Evolutionary conservation across 140 eudicot species (phyloP).

Genomic region (Erigeron philadelphicus): DNA sequence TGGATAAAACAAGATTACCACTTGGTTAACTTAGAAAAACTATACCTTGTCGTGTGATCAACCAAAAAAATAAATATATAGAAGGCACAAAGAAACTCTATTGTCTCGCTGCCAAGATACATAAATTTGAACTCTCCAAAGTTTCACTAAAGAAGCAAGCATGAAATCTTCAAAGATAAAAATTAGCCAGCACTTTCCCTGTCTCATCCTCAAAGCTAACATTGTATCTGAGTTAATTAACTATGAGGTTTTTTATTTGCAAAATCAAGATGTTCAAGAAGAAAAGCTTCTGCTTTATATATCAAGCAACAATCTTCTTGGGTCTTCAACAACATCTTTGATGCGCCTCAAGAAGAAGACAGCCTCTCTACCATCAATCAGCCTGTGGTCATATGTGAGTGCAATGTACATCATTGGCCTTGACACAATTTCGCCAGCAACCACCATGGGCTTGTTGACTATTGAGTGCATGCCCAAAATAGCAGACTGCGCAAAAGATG

Average conservation of each 20-base stretch:
- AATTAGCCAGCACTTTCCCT: neutral
- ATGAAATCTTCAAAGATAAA: neutral
- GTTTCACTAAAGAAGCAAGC: neutral
- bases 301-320: constrained; percentile 48
- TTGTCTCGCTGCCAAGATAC: neutral
- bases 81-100: neutral
- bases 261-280: neutral
- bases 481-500: neutral
- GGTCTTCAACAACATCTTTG: constrained; percentile 48
- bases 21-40: too few relatives aligned
- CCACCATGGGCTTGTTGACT: constrained; percentile 11
- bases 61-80: neutral
- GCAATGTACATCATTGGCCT: constrained; percentile 37
- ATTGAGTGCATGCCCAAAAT: constrained; percentile 8
- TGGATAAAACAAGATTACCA: too few relatives aligned
- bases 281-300: constrained; percentile 20
- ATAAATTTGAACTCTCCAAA: neutral
- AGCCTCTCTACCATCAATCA: constrained; percentile 58
- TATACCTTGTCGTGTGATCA: too few relatives aligned
- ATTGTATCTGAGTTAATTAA: neutral
- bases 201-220: neutral
- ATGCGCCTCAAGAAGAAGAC: constrained; percentile 48
- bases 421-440: neutral
- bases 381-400: constrained; percentile 45
- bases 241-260: neutral